A percentile compares a stretch with the other conserved stretches of the same genome.
Conservation (phyloP, 2,329 filamentous ascomycete genomes). For the Tricladium varicosporioides region DNA sequence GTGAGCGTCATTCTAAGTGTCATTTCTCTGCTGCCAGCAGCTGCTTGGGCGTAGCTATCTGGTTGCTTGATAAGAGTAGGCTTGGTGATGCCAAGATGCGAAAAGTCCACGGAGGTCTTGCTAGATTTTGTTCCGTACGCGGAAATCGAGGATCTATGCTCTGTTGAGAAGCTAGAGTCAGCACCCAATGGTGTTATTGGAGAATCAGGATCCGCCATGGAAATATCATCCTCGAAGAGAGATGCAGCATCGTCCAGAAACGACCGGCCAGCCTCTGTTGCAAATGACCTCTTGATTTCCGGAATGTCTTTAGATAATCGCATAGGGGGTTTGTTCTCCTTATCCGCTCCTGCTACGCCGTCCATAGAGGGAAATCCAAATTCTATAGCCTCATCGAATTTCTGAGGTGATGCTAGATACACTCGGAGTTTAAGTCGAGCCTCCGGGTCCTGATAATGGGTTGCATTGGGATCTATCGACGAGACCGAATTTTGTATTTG, state of each 20-base stretch:
- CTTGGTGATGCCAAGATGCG: conserved; percentile 27
- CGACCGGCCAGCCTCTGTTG: conserved; percentile 52
- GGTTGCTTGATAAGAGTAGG: conserved; percentile 29
- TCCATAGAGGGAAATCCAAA: conserved; percentile 81
- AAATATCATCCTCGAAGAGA: conserved; percentile 53
- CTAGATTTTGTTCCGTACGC: conserved; percentile 27
- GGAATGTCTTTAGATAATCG: conserved; percentile 25
- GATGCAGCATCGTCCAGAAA: conserved; percentile 60
- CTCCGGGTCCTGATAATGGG: conserved; percentile 88
- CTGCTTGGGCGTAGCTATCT: conserved; percentile 47
- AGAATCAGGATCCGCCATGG: conserved; percentile 57
- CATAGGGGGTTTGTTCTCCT: conserved; percentile 30
- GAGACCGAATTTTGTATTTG: conserved; percentile 40
- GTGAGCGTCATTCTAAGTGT: conserved; percentile 95
- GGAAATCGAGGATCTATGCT: conserved; percentile 22
- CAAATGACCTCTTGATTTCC: conserved; percentile 30
- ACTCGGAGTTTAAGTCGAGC: conserved; percentile 81
- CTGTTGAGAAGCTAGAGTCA: conserved; percentile 29
- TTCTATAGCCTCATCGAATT: conserved; percentile 92
- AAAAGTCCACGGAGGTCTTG: conserved; percentile 40
- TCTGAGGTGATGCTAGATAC: conserved; percentile 85
- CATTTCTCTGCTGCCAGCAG: conserved; percentile 76
- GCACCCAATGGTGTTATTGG: conserved; percentile 31
- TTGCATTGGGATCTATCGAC: conserved; percentile 67
- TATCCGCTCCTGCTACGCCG: conserved; percentile 35